Conservation (phyloP, 495 filamentous ascomycete species). For the Neurospora sublineolata region DNA sequence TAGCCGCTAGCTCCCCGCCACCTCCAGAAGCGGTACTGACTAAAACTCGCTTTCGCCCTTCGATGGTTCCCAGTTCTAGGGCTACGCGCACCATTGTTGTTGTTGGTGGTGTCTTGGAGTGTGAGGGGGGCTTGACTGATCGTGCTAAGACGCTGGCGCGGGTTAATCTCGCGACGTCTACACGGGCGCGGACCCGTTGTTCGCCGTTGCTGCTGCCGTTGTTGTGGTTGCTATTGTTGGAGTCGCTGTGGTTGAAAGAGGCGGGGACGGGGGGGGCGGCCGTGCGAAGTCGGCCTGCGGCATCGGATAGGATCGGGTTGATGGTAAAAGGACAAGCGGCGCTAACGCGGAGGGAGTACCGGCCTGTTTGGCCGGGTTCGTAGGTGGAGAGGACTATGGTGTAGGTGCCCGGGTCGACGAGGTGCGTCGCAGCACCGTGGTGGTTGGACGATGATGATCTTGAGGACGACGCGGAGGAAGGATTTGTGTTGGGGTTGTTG, state of each 20-base stretch:
- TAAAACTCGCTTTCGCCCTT: not conserved
- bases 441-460: too few relatives aligned
- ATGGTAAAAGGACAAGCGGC: slow-evolving; percentile 44
- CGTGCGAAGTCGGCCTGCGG: slow-evolving; percentile 54
- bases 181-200: slow-evolving; percentile 39
- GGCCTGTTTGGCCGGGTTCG: slow-evolving; percentile 59
- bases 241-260: slow-evolving; percentile 19
- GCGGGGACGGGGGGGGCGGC: slow-evolving; percentile 35
- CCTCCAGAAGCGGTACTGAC: not conserved
- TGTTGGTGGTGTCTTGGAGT: slow-evolving; percentile 6
- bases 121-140: not conserved
- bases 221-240: too few relatives aligned
- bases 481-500: not conserved
- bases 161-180: slow-evolving; percentile 45
- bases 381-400: slow-evolving; percentile 85
- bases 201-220: slow-evolving; percentile 22
- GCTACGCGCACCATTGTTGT: slow-evolving; percentile 45
- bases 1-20: not conserved
- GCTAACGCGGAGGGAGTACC: slow-evolving; percentile 63
- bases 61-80: slow-evolving; percentile 47
- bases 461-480: too few relatives aligned
- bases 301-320: slow-evolving; percentile 47
- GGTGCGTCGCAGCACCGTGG: too few relatives aligned
- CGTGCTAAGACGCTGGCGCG: slow-evolving; percentile 40
- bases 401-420: slow-evolving; percentile 63